These are phyloP conservation scores for Talaromyces wortmannii DNA, from an alignment of 495 filamentous ascomycete genomes.

Conservation along the genomic window DNA sequence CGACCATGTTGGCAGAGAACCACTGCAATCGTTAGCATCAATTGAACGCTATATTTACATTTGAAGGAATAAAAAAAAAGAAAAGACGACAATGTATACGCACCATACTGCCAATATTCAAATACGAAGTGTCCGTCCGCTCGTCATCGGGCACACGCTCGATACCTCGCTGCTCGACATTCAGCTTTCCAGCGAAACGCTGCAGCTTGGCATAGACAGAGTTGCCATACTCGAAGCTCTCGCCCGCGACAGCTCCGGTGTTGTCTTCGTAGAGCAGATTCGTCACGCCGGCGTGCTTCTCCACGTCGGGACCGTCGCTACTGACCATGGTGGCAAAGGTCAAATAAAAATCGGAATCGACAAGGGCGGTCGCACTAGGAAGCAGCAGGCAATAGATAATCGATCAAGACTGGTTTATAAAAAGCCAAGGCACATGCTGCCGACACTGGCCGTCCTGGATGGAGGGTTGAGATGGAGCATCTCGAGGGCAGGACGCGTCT, in stretches of 20 bases:
- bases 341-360: too few species aligned
- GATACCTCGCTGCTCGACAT: conserved; percentile 73
- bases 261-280: conserved; percentile 39
- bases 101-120: conserved; percentile 73
- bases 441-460: too few species aligned
- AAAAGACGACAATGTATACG: conserved; percentile 7
- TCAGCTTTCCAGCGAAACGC: conserved; percentile 59
- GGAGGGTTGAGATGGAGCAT: too few species aligned
- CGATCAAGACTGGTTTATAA: too few species aligned
- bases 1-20: conserved; percentile 79
- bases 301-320: conserved; percentile 23
- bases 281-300: conserved; percentile 31
- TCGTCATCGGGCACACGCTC: conserved; percentile 74
- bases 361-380: too few species aligned
- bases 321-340: conserved; percentile 13
- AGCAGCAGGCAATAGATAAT: too few species aligned
- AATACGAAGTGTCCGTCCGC: conserved; percentile 57
- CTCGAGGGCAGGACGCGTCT: too few species aligned
- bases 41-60: neutral
- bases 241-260: conserved; percentile 50
- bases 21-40: conserved; percentile 43
- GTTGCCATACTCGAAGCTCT: conserved; percentile 56
- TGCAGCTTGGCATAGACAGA: conserved; percentile 60
- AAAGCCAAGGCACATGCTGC: too few species aligned
- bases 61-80: neutral